Evolutionary conservation across 2,329 filamentous ascomycete genomes (phyloP), one percentile per base, ranked within the genome.

Genomic region (Aspergillus ibericus): DNA sequence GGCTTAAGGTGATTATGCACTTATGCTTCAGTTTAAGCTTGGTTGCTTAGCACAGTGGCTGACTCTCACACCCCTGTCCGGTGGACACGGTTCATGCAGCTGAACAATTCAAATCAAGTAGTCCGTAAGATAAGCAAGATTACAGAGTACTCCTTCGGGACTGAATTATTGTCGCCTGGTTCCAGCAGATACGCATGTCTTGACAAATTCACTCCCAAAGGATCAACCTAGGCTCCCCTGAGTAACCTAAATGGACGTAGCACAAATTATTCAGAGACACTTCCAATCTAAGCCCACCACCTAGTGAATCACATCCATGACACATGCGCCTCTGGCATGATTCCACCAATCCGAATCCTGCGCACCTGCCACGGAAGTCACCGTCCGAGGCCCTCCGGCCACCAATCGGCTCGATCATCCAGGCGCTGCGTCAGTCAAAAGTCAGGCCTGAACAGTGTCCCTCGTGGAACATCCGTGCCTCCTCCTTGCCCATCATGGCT

Each of bases 401-500:
- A 25, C 22, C 22, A 25, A 25, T 25, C 22, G 22, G 22, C 22
- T 25, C 22, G 22, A 25, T 25, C 22, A 25, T 25, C 22, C 22
- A 5, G 18, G 48, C 16, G 16, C 15, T 36, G 29, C 25, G 20
- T n/a, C 48, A 34, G 16, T 32, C 29, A 50, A 35, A 36, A 32
- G 38, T 42, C 38, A 22, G 18, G 38, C n/a, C 22, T 42, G 38
- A 42, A 15, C 38, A 25, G 38, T 22, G 38, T 13, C 22, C 38
- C 9, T 32, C 48, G 48, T 35, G 29, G 18, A 50, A 22, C 48
- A 16, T 53, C n/a, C 4, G 20, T 20, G 16, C 10, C 20, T 44
- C 48, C 15, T 50, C 27, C 9, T n/a, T 29, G 27, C 29, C 48
- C 56, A 48, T 20, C 50, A 68, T 69, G 67, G 51, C 61, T 8